Evolutionary conservation across 768 basidiomycete genomes (phyloP).

Genomic region (Lyophyllum decastes): DNA sequence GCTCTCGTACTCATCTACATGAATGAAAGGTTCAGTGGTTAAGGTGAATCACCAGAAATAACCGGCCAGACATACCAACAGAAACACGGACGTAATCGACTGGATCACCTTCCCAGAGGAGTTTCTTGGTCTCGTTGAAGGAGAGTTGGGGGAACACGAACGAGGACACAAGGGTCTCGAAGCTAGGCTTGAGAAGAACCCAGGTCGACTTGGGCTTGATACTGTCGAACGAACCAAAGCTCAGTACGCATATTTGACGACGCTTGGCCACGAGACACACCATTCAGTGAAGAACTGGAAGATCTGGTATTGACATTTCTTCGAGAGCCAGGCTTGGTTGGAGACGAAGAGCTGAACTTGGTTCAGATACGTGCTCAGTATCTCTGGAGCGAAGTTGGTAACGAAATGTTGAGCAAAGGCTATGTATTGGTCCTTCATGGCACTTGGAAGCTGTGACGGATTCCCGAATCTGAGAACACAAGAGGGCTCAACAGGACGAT

Average conservation of each 20-base stretch:
- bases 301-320: constrained; percentile 82
- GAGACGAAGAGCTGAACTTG: constrained; percentile 75
- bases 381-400: constrained; percentile 80
- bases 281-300: constrained; percentile 89
- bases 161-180: constrained; percentile 71
- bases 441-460: constrained; percentile 79
- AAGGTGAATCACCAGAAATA: background rate
- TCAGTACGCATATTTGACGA: background rate
- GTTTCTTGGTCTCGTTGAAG: constrained; percentile 67
- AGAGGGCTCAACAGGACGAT: background rate
- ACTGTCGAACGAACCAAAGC: constrained; percentile 38
- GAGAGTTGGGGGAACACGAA: constrained; percentile 89
- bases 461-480: constrained; percentile 66
- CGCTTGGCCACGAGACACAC: constrained; percentile 39
- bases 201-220: constrained; percentile 94
- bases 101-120: constrained; percentile 81
- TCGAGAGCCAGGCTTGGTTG: constrained; percentile 75
- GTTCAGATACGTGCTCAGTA: constrained; percentile 75
- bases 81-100: constrained; percentile 78
- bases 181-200: constrained; percentile 83
- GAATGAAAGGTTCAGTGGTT: background rate
- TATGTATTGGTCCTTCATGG: constrained; percentile 69
- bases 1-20: constrained; percentile 78
- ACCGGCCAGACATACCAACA: constrained; percentile 51
- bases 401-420: constrained; percentile 80